Base-by-base conservation (phyloP, 257 asterid species). In the Haberlea rhodopensis region DNA sequence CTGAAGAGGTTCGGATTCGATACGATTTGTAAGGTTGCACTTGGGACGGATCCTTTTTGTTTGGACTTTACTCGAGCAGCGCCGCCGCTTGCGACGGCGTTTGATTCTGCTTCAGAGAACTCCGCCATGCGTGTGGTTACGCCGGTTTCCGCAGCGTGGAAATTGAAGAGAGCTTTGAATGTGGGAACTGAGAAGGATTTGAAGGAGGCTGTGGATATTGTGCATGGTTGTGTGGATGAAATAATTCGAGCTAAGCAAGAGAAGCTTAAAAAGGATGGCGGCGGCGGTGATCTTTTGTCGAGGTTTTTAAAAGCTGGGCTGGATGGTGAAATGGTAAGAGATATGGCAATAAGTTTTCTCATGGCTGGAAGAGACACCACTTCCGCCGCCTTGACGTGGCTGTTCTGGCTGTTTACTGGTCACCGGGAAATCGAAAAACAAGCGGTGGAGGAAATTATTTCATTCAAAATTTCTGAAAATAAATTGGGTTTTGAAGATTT, bases 321-420 rank as follows among this genome's bases (percentile, higher is more conserved):
- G 22, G 78, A 55, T 11, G 82, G 72, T 7, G 80, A 76, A 45
- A 63, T 68, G 77, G 85, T 84, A 28, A 66, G 86, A 26, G 81
- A 71, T 57, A 76, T 75, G 85, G 75, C 68, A 67, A 78, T 71
- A 34, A 80, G 83, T 13, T 78, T 73, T 5, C 51, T 84, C 11
- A 81, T 84, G 85, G 90, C 90, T 26, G 90, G 90, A 3, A 67
- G 90, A 37, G 90, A 84, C 73, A 84, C 90, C 53, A 84, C 87
- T 53, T 84, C 90, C 45, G 69, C 90, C 19, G 87, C 85, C 11
- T n/a, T 84, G 75, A 84, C 90, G 54, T 84, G 90, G 90, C 63
- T 84, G 1, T 60, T 84, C 76, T 84, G 87, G 85, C 76, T 84
- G 18, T 77, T 84, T 10, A 48, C 84, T 7, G 1, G 28, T 0